phyloP scores from a whole-genome alignment of 1,139 yeast species.

The Geotrichum fermentans region DNA sequence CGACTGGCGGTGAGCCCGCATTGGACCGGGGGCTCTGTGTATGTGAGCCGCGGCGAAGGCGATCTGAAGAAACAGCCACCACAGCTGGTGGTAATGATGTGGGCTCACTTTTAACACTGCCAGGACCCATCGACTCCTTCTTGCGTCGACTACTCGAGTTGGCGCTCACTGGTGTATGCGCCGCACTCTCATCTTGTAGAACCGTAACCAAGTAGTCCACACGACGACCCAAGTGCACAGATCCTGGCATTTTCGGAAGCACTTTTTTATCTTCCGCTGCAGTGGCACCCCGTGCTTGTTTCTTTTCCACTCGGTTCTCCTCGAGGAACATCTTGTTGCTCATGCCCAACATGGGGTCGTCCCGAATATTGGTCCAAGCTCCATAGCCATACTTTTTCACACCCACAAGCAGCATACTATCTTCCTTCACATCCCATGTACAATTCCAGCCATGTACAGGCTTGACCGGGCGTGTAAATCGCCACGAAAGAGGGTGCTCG shows the following conservation, averaged over 20 bases:
- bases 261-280: conserved; percentile 13
- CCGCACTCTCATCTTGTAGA: conserved; percentile 44
- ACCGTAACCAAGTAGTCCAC: conserved; percentile 78
- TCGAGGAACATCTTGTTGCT: conserved; percentile 74
- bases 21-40: background rate
- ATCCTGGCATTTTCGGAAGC: conserved; percentile 67
- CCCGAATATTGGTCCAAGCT: conserved; percentile 89
- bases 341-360: conserved; percentile 86
- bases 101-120: conserved; percentile 13
- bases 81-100: conserved; percentile 8
- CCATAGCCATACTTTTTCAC: conserved; percentile 93
- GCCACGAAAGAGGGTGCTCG: conserved; percentile 44
- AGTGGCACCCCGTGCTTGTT: conserved; percentile 40
- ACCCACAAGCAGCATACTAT: conserved; percentile 81
- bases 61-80: background rate
- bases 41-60: background rate
- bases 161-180: background rate
- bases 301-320: conserved; percentile 40
- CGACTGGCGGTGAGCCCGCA: background rate
- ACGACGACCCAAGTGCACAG: conserved; percentile 91
- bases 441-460: conserved; percentile 89
- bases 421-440: conserved; percentile 78
- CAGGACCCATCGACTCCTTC: background rate
- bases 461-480: conserved; percentile 60
- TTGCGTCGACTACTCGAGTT: background rate